Conservation (phyloP, 1,139 yeast species). For the Yamadazyma siamensis region DNA sequence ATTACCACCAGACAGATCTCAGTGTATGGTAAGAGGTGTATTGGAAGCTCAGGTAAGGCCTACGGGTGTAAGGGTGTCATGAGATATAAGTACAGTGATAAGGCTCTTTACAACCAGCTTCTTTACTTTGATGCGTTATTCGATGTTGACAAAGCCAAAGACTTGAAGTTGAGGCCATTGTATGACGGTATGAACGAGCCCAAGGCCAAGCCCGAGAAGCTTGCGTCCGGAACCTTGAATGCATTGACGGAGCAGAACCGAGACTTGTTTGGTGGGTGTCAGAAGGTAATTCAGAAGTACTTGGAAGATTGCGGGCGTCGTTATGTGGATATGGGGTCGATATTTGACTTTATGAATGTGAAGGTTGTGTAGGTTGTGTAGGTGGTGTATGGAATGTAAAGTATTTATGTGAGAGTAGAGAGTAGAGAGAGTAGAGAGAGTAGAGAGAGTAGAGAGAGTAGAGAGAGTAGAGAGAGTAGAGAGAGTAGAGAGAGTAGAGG, state of each 20-base stretch:
- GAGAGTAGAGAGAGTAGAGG: neutral
- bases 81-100: slow-evolving; percentile 74
- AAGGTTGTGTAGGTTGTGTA: neutral
- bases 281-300: slow-evolving; percentile 70
- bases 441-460: neutral
- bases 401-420: neutral
- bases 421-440: neutral
- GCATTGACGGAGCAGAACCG: slow-evolving; percentile 83
- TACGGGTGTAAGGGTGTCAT: slow-evolving; percentile 81
- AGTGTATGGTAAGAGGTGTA: slow-evolving; percentile 86
- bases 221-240: slow-evolving; percentile 57
- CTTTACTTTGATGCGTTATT: slow-evolving; percentile 76
- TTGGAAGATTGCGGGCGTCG: slow-evolving; percentile 84
- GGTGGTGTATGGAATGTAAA: neutral
- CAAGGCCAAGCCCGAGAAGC: slow-evolving; percentile 26
- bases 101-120: slow-evolving; percentile 81
- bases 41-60: slow-evolving; percentile 59
- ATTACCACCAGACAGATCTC: slow-evolving; percentile 78
- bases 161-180: slow-evolving; percentile 49
- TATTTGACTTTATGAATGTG: slow-evolving; percentile 57
- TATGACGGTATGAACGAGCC: slow-evolving; percentile 23
- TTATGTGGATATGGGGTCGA: slow-evolving; percentile 80
- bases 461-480: neutral
- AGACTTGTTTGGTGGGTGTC: slow-evolving; percentile 52
- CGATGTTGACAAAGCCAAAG: slow-evolving; percentile 77